These are phyloP conservation scores for Helianthus annuus DNA, from an alignment of 129 eudicot genomes.

Conservation along the genomic window HanXRQr2.0-SUNRISE NC_035446.2:119882695-119883194, in stretches of 20 bases:
- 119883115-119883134: conserved; percentile 52
- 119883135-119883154: conserved; percentile 61
- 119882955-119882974: conserved; percentile 30
- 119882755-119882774: no score
- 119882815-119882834: no score
- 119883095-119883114: conserved; percentile 67
- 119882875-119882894: no score
- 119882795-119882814: no score
- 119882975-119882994: conserved; percentile 65
- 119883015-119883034: conserved; percentile 46
- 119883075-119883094: conserved; percentile 40
- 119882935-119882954: neutral
- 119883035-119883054: conserved; percentile 85
- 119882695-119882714: no score
- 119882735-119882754: no score
- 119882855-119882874: no score
- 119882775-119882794: no score
- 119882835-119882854: no score
- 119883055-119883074: conserved; percentile 57
- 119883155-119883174: conserved; percentile 56
- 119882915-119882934: no score
- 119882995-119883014: conserved; percentile 47
- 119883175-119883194: conserved; percentile 78
- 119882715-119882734: no score
- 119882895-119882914: no score